Percentiles rank a stretch among this genome's conserved stretches.
phyloP scores from a whole-genome alignment of 148 eudicot genomes.

The Rhododendron mucronatum region DNA sequence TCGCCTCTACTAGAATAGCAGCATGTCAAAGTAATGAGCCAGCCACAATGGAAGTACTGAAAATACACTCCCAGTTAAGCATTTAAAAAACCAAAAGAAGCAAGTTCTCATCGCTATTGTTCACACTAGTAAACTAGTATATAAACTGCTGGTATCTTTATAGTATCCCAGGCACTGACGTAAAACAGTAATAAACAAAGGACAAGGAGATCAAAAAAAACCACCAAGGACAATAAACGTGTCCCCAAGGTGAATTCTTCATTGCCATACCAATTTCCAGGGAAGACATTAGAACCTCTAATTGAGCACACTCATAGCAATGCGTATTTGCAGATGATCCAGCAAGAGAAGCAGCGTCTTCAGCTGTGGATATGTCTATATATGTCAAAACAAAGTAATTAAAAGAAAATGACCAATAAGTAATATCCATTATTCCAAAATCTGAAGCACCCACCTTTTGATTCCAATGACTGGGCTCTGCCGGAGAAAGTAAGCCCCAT shows the following conservation, averaged over 20 bases:
- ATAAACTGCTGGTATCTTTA: background rate
- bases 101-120: background rate
- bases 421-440: background rate
- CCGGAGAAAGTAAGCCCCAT: conserved; percentile 10
- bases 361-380: conserved; percentile 3
- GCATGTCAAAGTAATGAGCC: background rate
- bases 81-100: background rate
- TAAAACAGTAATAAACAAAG: background rate
- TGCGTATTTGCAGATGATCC: conserved; percentile 18
- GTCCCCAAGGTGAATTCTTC: background rate
- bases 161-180: background rate
- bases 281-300: conserved; percentile 20
- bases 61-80: background rate
- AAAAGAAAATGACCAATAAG: background rate
- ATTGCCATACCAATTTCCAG: conserved; percentile 21
- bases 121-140: background rate
- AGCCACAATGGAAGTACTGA: conserved; percentile 2
- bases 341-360: conserved; percentile 13
- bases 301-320: conserved; percentile 5
- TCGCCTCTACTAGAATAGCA: background rate
- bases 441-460: conserved; percentile 22
- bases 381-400: conserved; percentile 5
- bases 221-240: background rate
- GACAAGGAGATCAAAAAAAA: background rate
- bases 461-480: conserved; percentile 14